Base-by-base conservation (phyloP, 441 rosid genomes). In the Eruca vesicaria region DNA sequence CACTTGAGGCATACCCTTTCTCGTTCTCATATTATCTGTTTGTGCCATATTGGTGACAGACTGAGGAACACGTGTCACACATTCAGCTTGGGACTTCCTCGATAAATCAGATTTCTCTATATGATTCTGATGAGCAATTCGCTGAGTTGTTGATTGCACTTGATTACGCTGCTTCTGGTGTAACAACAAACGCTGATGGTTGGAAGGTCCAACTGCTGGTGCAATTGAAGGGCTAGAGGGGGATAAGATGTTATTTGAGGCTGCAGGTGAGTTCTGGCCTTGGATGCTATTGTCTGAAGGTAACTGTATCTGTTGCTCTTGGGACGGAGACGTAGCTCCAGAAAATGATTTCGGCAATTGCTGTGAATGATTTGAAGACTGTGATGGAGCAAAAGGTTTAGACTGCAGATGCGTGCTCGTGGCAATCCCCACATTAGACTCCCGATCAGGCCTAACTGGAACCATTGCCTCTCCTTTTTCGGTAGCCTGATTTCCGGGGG, bases 381-480 rank as follows among this genome's bases (percentile, higher is more conserved):
- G 91, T 59, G 85, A 36, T 69, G 93, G 63, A 82, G 82, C 83
- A 23, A 84, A 79, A 60, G 92, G 76, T 84, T 93, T 94, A 52
- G 97, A 81, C 59, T 84, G 84, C 79, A 86, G 95, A 67, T 82
- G 80, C 19, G 95, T 58, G 74, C 69, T 83, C 48, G 82, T 71
- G 63, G 84, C 79, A 78, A 87, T 56, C 62, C 90, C 93, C 29
- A 95, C 74, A 78, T 81, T 84, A 66, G 87, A 78, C 69, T 91
- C 88, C 82, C 84, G 90, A 79, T 88, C 90, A 67, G 89, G 96
- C 80, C 83, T 84, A 83, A 82, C 76, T 70, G 86, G 84, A 85
- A 84, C 79, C 71, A 78, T 73, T 58, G 82, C 84, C 73, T 88
- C 96, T 80, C 94, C 96, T 81, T 94, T 91, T 76, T 92, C 96